Evolutionary conservation across 768 basidiomycete genomes (phyloP), one percentile per base, ranked within the genome.

Genomic region (Mycena metata): DNA sequence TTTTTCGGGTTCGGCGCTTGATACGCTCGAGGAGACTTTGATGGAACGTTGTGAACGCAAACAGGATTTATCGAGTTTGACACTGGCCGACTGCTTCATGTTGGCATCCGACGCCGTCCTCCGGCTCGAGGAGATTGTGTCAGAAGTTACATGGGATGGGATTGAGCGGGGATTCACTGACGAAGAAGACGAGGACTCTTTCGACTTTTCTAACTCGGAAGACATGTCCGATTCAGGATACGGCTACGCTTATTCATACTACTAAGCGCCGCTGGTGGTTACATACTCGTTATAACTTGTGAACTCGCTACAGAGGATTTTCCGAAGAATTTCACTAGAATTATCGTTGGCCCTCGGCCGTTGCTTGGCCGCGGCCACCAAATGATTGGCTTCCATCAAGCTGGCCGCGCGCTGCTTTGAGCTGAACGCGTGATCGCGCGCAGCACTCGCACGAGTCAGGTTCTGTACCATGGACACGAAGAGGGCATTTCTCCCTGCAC

Each of bases 61-160:
- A 30, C 76, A 76, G 42, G 74, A 74, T 42, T 41, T 83, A 11
- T 72, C 75, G 39, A 74, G 75, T 21, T 52, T 83, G 59, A 65
- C 57, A 30, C 63, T 83, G 23, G n/a, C 43, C 10, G 69, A 75
- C 8, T 83, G 82, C 69, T 71, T 24, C 15, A 62, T 64, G 21
- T 33, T 82, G 30, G 35, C 30, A 4, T 35, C 64, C 4, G 71
- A 74, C 0, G 69, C 76, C 21, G 73, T 83, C 16, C 65, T 70
- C 16, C 8, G 51, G n/a, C 57, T 82, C n/a, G 49, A 69, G 54
- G 71, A 77, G 35, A 64, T 81, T 36, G 79, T 82, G 10, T 63
- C 69, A 17, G 73, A 78, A 30, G 77, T 82, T n/a, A 63, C 69
- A 1, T 83, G 82, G 82, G 82, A 83, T 65, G 75, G 62, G 16